Conservation (phyloP, 345 rosid genomes). For the Leavenworthia alabamica region DNA sequence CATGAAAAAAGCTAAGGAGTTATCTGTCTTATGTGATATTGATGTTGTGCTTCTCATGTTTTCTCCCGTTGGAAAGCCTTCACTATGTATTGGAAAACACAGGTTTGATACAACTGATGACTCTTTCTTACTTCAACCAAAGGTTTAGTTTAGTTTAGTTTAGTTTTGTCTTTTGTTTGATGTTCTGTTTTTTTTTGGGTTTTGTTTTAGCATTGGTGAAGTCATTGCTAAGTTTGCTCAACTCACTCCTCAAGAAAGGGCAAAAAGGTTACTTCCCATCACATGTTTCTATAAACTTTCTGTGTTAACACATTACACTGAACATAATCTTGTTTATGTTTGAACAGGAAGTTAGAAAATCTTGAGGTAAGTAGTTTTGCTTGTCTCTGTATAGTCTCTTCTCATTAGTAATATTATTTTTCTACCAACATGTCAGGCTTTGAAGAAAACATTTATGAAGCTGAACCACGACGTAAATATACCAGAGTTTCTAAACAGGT, state of each 20-base stretch:
- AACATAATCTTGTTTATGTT: slow-evolving; percentile 12
- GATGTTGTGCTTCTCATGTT: slow-evolving; percentile 75
- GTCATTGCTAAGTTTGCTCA: slow-evolving; percentile 68
- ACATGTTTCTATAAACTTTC: neutral
- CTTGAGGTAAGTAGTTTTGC: slow-evolving; percentile 64
- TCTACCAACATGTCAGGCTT: slow-evolving; percentile 44
- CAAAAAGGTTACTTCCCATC: slow-evolving; percentile 48
- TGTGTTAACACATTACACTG: neutral
- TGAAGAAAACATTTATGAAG: slow-evolving; percentile 77
- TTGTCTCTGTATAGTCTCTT: slow-evolving; percentile 5
- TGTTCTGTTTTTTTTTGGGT: neutral
- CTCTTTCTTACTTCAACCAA: neutral
- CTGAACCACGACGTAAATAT: slow-evolving; percentile 79
- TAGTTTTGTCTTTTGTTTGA: neutral
- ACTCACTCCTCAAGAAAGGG: slow-evolving; percentile 77
- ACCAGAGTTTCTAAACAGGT: slow-evolving; percentile 73
- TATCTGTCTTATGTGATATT: slow-evolving; percentile 63
- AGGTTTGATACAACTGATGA: slow-evolving; percentile 36
- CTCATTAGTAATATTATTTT: neutral
- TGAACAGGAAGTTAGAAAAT: slow-evolving; percentile 76
- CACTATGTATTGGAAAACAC: slow-evolving; percentile 46
- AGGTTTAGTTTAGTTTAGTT: neutral
- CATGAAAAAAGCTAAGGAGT: slow-evolving; percentile 69
- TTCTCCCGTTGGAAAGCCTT: slow-evolving; percentile 65
- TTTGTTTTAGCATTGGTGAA: slow-evolving; percentile 50